Evolutionary conservation across 2,329 filamentous ascomycete genomes (phyloP), one percentile per base, ranked within the genome.

Genomic region (Dactylellina cionopaga): DNA sequence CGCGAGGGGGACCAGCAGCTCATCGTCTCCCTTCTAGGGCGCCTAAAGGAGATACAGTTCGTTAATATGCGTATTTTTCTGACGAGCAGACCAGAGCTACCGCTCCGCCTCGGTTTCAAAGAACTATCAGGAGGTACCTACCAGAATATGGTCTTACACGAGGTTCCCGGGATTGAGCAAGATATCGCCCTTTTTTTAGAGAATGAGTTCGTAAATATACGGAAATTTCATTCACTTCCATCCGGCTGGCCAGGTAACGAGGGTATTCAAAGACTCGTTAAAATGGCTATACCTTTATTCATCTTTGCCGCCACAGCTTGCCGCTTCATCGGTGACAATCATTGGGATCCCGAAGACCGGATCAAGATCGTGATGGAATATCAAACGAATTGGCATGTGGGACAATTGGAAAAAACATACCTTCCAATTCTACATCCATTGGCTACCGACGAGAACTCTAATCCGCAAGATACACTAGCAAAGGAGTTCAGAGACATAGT

Each of bases 241-340:
- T 13, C 44, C 9, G 35, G 68, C 11, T 76, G 75, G n/a, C n/a
- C n/a, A n/a, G n/a, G n/a, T n/a, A n/a, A n/a, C n/a, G n/a, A n/a
- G n/a, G n/a, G n/a, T n/a, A 73, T 76, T 25, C 11, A 74, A 4
- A 24, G 19, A 7, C 69, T 79, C 4, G 74, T 75, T 27, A 13
- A 69, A 35, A 75, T 47, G 35, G 75, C 77, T 0, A 49, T 47
- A 51, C 43, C 74, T 1, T 60, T 78, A 27, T 79, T 79, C 59
- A 78, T 78, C 37, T 78, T 69, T 60, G 75, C 76, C 24, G 69
- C 75, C 24, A 78, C 77, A n/a, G 66, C 70, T n/a, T 79, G 76
- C 68, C 76, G 75, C 5, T 79, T 77, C 41, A 71, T 80, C 39
- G 19, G 56, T 13, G 55, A 59, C n/a, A 24, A 29, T 3, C 7